Evolutionary conservation across 2,329 filamentous ascomycete genomes (phyloP).

Genomic region (Gnomoniopsis smithogilvyi): DNA sequence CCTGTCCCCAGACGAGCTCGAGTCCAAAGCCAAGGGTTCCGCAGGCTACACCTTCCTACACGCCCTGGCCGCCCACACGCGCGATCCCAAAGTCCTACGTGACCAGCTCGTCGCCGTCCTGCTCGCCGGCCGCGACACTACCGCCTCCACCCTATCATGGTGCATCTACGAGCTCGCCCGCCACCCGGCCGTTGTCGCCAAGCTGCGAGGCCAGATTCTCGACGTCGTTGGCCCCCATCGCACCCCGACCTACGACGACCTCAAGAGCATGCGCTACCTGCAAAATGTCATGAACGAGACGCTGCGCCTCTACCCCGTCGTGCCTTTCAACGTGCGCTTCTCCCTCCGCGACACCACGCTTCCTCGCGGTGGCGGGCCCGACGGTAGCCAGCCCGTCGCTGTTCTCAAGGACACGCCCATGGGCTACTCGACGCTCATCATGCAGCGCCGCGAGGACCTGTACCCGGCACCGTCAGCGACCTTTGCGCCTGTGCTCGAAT

Average conservation of each 20-base stretch:
- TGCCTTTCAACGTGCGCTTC: slow-evolving; percentile 76
- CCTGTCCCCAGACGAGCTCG: slow-evolving; percentile 68
- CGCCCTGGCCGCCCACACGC: slow-evolving; percentile 77
- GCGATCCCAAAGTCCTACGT: slow-evolving; percentile 67
- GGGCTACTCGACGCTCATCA: slow-evolving; percentile 63
- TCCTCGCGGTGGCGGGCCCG: slow-evolving; percentile 65
- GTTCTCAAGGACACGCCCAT: slow-evolving; percentile 65
- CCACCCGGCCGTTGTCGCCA: slow-evolving; percentile 63
- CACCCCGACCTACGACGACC: slow-evolving; percentile 68
- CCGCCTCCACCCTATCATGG: slow-evolving; percentile 78
- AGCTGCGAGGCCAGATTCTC: slow-evolving; percentile 71
- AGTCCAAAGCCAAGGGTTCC: slow-evolving; percentile 68
- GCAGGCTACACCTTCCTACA: slow-evolving; percentile 81
- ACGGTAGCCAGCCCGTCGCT: slow-evolving; percentile 59
- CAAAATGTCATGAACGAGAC: slow-evolving; percentile 24
- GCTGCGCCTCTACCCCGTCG: slow-evolving; percentile 37
- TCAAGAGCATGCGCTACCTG: slow-evolving; percentile 24
- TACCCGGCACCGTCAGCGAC: slow-evolving; percentile 50
- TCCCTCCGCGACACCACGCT: slow-evolving; percentile 72
- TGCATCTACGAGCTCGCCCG: slow-evolving; percentile 76
- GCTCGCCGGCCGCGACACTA: slow-evolving; percentile 84
- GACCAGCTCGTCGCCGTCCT: slow-evolving; percentile 83
- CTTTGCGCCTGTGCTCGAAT: slow-evolving; percentile 46
- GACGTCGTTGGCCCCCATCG: slow-evolving; percentile 59
- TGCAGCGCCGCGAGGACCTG: slow-evolving; percentile 68